phyloP scores from a whole-genome alignment of 2,329 filamentous ascomycete species.

The Aspergillus candidus region DNA sequence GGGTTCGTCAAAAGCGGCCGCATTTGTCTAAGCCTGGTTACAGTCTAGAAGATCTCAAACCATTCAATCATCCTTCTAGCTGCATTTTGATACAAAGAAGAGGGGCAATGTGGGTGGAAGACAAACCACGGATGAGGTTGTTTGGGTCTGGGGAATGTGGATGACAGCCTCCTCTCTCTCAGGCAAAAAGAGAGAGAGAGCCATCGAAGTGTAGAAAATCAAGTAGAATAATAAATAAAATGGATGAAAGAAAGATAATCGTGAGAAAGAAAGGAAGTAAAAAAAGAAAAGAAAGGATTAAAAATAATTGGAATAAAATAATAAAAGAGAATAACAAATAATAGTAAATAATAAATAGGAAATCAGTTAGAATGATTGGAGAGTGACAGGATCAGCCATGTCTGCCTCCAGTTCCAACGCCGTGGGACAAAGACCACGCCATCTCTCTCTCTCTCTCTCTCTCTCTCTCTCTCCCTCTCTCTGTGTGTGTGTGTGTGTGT shows the following conservation, averaged over 20 bases:
- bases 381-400: too few species aligned
- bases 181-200: conserved; percentile 3
- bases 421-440: conserved; percentile 16
- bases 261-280: conserved; percentile 2
- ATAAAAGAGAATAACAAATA: not conserved
- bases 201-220: conserved; percentile 1
- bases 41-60: not conserved
- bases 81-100: conserved; percentile 19
- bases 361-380: too few species aligned
- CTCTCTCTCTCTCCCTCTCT: too few species aligned
- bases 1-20: too few species aligned
- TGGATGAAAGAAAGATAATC: conserved; percentile 6
- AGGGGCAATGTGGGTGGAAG: not conserved
- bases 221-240: conserved; percentile 8
- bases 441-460: not conserved
- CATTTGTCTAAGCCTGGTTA: not conserved
- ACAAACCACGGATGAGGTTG: not conserved
- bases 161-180: not conserved
- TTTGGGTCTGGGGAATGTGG: not conserved
- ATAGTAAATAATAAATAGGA: conserved; percentile 5
- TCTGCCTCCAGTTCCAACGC: conserved; percentile 13
- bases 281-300: conserved; percentile 5
- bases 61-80: conserved; percentile 1
- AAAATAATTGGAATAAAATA: not conserved
- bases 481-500: too few species aligned